Evolutionary conservation across 2,329 filamentous ascomycete species (phyloP).

Genomic region (Kalmusia sp.): DNA sequence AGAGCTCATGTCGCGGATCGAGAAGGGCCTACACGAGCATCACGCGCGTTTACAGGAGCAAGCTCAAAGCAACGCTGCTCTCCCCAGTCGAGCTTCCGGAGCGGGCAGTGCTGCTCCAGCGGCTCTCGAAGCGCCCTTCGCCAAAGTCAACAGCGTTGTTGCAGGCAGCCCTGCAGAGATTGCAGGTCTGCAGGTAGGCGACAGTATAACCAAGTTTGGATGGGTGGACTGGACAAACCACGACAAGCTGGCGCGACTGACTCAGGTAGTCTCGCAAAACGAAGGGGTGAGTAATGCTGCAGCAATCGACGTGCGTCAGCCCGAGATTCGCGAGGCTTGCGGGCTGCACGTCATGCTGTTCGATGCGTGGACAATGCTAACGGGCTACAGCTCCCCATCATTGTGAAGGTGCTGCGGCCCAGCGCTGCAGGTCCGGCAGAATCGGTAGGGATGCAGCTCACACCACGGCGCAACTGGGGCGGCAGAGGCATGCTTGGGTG

Average conservation of each 20-base stretch:
- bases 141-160: slow-evolving; percentile 86
- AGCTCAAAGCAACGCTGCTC: slow-evolving; percentile 46
- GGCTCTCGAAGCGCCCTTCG: slow-evolving; percentile 73
- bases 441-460: slow-evolving; percentile 74
- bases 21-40: slow-evolving; percentile 85
- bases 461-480: slow-evolving; percentile 83
- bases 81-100: slow-evolving; percentile 23
- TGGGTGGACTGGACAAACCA: slow-evolving; percentile 84
- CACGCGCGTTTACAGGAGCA: slow-evolving; percentile 73
- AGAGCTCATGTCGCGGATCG: slow-evolving; percentile 80
- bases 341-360: slow-evolving; percentile 18
- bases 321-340: slow-evolving; percentile 13
- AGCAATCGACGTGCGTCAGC: slow-evolving; percentile 13
- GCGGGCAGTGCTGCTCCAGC: slow-evolving; percentile 32
- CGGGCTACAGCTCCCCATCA: slow-evolving; percentile 66
- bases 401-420: slow-evolving; percentile 69
- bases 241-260: slow-evolving; percentile 83
- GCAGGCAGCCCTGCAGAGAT: slow-evolving; percentile 79
- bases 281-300: slow-evolving; percentile 73
- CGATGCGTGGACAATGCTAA: slow-evolving; percentile 27
- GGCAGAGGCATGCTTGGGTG: slow-evolving; percentile 89
- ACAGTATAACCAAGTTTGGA: slow-evolving; percentile 85
- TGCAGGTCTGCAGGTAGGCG: slow-evolving; percentile 81
- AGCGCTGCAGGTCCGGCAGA: slow-evolving; percentile 41
- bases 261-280: slow-evolving; percentile 87